phyloP scores from a whole-genome alignment of 331 rosid species.

The Prunus yedoensis region DNA sequence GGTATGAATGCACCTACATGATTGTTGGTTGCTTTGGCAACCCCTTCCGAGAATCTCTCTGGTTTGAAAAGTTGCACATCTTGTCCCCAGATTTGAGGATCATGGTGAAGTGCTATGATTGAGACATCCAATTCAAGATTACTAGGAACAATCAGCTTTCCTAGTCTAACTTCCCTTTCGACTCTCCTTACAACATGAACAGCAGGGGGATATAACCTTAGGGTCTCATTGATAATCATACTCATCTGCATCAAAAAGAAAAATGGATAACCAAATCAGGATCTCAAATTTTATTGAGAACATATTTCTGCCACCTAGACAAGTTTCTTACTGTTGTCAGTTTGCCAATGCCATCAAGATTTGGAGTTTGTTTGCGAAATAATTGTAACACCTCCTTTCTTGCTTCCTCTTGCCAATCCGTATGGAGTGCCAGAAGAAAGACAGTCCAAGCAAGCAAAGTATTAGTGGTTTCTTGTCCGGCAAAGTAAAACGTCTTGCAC shows the following conservation, averaged over 20 bases:
- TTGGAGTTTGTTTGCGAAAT: slow-evolving; percentile 10
- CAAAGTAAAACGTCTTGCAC: slow-evolving; percentile 8
- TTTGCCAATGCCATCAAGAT: slow-evolving; percentile 17
- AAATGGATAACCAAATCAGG: not conserved
- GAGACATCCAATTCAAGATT: not conserved
- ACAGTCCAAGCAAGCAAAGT: slow-evolving; percentile 9
- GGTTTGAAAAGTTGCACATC: not conserved
- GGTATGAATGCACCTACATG: slow-evolving; percentile 1
- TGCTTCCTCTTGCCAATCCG: slow-evolving; percentile 23
- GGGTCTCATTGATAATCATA: slow-evolving; percentile 19
- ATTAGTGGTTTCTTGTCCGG: slow-evolving; percentile 19
- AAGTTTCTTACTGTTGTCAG: slow-evolving; percentile 14
- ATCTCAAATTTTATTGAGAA: not conserved
- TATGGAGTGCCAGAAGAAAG: slow-evolving; percentile 10
- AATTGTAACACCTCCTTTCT: slow-evolving; percentile 20
- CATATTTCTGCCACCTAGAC: not conserved
- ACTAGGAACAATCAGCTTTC: slow-evolving; percentile 11
- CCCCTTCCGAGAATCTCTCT: slow-evolving; percentile 14
- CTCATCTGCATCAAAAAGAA: slow-evolving; percentile 3
- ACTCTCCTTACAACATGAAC: not conserved
- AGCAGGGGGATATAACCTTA: slow-evolving; percentile 15
- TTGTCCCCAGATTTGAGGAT: slow-evolving; percentile 21
- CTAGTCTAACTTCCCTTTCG: not conserved
- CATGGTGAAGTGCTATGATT: slow-evolving; percentile 11
- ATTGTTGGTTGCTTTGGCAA: slow-evolving; percentile 13